Evolutionary conservation across 495 filamentous ascomycete genomes (phyloP), one percentile per base, ranked within the genome.

Genomic region (Aspergillus ostianus): DNA sequence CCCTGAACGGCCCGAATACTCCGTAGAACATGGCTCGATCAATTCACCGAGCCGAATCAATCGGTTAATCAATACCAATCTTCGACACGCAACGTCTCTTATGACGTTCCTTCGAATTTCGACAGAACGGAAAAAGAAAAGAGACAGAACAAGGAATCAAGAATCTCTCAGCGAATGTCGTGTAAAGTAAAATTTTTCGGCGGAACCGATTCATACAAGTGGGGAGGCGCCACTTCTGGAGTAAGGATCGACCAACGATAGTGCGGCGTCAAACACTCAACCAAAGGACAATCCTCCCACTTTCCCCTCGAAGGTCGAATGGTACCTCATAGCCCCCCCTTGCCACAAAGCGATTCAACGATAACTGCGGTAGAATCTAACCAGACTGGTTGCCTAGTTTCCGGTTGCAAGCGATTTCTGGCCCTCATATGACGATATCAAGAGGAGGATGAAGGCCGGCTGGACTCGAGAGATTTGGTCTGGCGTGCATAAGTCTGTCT

Each of bases 371-470:
- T 15, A 41, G 36, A 15, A 41, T 46, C 32, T 45, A 54, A 44
- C 17, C 26, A 23, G 45, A 21, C 18, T 54, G 19, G 17, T 21
- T 45, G 36, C 36, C 52, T 54, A 54, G 52, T 15, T 3, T 21
- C 32, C 32, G 45, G 32, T 30, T 21, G 1, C 27, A 18, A n/a
- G 51, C 51, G 51, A 19, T 53, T 19, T 29, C 6, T 18, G 51
- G 9, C 51, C 51, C 51, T 53, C 51, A 10, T 54, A 54, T 54
- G 52, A 54, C 52, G 32, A 45, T 54, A 54, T 52, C 2, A 17
- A 8, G 15, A 7, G 19, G 18, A 17, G 3, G 18, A 30, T 54
- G 52, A 30, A 54, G 52, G 19, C 32, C 13, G 45, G 17, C n/a
- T 54, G 32, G 32, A 18, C n/a, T 30, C 21, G 17, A 21, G 51